A percentile compares a stretch with the other conserved stretches of the same genome.
Conservation (phyloP, 1,284 basidiomycete genomes). For the Fomitopsis schrenkii region DNA sequence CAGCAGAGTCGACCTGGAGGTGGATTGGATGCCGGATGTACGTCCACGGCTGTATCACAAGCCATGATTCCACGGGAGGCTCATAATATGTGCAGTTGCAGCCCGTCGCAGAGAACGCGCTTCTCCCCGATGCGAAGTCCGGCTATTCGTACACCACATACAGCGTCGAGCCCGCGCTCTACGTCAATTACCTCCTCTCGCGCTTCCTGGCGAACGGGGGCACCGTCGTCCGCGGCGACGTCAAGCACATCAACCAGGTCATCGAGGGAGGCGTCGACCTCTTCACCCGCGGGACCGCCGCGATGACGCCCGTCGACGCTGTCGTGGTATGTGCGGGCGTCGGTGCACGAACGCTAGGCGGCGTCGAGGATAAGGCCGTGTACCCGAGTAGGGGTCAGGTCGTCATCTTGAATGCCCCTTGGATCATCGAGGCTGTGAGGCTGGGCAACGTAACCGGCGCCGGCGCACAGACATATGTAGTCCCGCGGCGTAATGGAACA, state of each 20-base stretch:
- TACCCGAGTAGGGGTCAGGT: not conserved
- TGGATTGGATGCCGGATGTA: not conserved
- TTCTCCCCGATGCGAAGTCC: not conserved
- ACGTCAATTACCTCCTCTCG: not conserved
- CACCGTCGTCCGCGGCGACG: not conserved
- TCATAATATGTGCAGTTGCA: not conserved
- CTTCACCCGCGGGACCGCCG: not conserved
- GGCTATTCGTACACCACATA: not conserved
- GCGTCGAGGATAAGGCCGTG: not conserved
- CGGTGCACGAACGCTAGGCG: not conserved
- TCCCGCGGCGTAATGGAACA: conserved; percentile 59
- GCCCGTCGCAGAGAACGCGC: not conserved
- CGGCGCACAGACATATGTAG: conserved; percentile 50
- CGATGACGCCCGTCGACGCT: not conserved
- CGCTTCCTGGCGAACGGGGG: not conserved
- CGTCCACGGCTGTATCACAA: not conserved
- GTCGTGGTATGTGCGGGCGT: not conserved
- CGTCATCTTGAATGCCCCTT: not conserved
- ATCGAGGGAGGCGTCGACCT: not conserved
- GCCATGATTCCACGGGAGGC: not conserved
- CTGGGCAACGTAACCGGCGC: not conserved
- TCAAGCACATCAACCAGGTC: not conserved
- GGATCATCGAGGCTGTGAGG: not conserved
- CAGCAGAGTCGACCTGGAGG: not conserved
- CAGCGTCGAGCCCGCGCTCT: not conserved